Percentiles rank a stretch among this genome's conserved stretches.
Conservation (phyloP, 192 early-diverging fungal species). For the Coemansia sp. region DNA sequence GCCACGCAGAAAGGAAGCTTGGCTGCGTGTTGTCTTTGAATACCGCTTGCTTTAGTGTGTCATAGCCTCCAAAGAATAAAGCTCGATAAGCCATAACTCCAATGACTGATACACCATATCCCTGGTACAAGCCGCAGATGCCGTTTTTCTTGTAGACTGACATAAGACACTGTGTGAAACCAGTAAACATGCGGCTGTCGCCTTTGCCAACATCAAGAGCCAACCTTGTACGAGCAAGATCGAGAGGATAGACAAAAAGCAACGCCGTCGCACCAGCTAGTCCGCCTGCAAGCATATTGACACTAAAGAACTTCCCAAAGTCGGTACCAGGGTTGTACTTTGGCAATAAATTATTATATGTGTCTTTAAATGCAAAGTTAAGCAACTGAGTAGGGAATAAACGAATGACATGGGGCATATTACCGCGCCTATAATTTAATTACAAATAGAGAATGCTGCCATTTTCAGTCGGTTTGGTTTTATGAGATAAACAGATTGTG, state of each 20-base stretch:
- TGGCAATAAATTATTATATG: slow-evolving; percentile 91
- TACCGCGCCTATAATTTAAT: slow-evolving; percentile 61
- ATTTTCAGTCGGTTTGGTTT: too few species aligned
- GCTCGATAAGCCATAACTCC: slow-evolving; percentile 80
- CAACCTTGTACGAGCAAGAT: slow-evolving; percentile 96
- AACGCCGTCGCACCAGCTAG: slow-evolving; percentile 87
- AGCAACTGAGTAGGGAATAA: slow-evolving; percentile 97
- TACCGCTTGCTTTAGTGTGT: slow-evolving; percentile 55
- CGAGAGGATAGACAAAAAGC: slow-evolving; percentile 91
- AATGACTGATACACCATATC: slow-evolving; percentile 83
- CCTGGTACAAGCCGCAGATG: slow-evolving; percentile 91
- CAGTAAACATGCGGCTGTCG: slow-evolving; percentile 83
- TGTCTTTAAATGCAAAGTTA: slow-evolving; percentile 96
- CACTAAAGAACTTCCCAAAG: slow-evolving; percentile 82
- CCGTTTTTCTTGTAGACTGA: slow-evolving; percentile 90
- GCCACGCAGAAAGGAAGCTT: slow-evolving; percentile 55
- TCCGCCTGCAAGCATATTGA: slow-evolving; percentile 93
- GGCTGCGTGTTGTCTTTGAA: slow-evolving; percentile 52
- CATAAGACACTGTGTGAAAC: slow-evolving; percentile 72
- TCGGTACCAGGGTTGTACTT: slow-evolving; percentile 67
- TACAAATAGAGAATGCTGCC: not conserved
- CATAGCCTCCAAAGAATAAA: slow-evolving; percentile 69
- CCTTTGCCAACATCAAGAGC: slow-evolving; percentile 77
- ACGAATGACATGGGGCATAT: slow-evolving; percentile 89
- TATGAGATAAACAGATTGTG: too few species aligned